Evolutionary conservation across 2,329 filamentous ascomycete genomes (phyloP), one percentile per base, ranked within the genome.

Genomic region (Phyllosticta paracitricarpa): DNA sequence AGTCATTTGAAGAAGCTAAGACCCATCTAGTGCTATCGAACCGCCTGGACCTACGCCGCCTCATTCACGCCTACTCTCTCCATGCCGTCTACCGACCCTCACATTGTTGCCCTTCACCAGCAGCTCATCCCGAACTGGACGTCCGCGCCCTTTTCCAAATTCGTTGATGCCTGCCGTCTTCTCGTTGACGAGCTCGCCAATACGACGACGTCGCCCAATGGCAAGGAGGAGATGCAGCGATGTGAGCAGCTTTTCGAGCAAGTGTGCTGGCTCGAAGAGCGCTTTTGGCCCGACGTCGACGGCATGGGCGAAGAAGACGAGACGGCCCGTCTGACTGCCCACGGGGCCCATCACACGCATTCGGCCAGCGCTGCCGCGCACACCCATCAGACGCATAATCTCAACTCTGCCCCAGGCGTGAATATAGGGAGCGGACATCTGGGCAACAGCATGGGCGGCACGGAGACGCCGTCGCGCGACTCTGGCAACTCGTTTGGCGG

Each of bases 101-200:
- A 80, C 67, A 77, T 78, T 56, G 70, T 76, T 58, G 77, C 78
- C 35, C 73, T 80, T 10, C 78, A 79, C 66, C 77, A 80, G 68
- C 75, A 77, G 5, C 70, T 80, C 25, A 80, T 80, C 54, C 78
- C 77, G 2, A 80, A 80, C 65, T 80, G 78, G 78, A 79, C 77
- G 0, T 79, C 78, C 0, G 73, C 76, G 10, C 77, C 78, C 54
- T 80, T 79, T 65, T 70, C 68, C 65, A 79, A 79, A 63, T 80
- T 80, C 63, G 77, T 80, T 19, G 78, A 79, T 56, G 78, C 78
- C 4, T 78, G 76, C 61, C 72, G 76, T 52, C 70, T 73, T 2
- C 76, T 80, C 26, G 78, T 80, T 55, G 78, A 80, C 64, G 78
- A 80, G 64, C 72, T 79, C 12, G 78, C 78, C 26, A 79, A 79